Conservation (phyloP, 129 eudicot species). For the Helichrysum umbraculigerum region DNA sequence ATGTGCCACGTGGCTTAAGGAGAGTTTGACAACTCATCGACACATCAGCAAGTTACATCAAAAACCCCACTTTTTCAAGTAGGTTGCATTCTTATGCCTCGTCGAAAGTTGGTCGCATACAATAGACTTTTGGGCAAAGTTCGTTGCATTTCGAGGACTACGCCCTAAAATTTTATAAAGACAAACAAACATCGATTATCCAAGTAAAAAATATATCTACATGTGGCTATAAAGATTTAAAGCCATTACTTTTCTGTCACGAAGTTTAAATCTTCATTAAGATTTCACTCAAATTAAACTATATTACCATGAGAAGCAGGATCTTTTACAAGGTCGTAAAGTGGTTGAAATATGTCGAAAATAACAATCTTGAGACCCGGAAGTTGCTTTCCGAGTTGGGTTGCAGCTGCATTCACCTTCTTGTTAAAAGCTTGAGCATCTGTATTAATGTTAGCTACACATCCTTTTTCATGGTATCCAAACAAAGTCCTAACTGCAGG, state of each 20-base stretch:
- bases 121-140: too few relatives aligned
- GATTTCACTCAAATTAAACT: background rate
- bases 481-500: constrained; percentile 76
- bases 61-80: too few relatives aligned
- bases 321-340: constrained; percentile 52
- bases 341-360: constrained; percentile 68
- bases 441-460: constrained; percentile 64
- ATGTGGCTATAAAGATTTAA: background rate
- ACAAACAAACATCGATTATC: background rate
- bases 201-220: background rate
- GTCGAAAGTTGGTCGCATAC: too few relatives aligned
- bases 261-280: background rate
- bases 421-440: constrained; percentile 73
- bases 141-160: too few relatives aligned
- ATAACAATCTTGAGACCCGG: constrained; percentile 58
- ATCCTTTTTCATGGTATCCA: constrained; percentile 68
- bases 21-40: too few relatives aligned
- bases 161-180: too few relatives aligned
- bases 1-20: too few relatives aligned
- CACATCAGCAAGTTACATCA: too few relatives aligned
- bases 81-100: too few relatives aligned
- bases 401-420: constrained; percentile 58
- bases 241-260: background rate
- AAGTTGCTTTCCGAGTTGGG: constrained; percentile 49
- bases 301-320: constrained; percentile 64